Percentiles rank a stretch among this genome's conserved stretches.
phyloP scores from a whole-genome alignment of 495 filamentous ascomycete genomes.

The Aspergillus leporis region DNA sequence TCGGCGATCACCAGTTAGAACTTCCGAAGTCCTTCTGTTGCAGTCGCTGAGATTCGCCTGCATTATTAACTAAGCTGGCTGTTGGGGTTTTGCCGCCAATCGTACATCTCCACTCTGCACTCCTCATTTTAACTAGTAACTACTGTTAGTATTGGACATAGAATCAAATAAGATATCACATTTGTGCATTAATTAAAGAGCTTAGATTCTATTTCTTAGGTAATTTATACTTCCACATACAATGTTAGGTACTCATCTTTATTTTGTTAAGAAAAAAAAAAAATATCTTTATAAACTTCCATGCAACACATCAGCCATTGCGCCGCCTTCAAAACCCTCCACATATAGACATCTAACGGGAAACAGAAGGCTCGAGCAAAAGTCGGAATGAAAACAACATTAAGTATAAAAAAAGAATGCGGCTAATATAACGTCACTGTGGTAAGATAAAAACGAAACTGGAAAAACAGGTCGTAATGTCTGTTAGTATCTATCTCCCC shows the following conservation, averaged over 20 bases:
- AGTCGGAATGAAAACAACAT: background rate
- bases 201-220: no score
- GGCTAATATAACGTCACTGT: slow-evolving; percentile 1
- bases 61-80: slow-evolving; percentile 23
- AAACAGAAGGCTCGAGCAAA: background rate
- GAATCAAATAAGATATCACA: no score
- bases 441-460: slow-evolving; percentile 10
- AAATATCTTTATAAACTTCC: no score
- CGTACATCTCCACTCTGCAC: slow-evolving; percentile 4
- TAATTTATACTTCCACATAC: no score
- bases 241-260: no score
- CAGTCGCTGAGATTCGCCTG: background rate
- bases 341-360: slow-evolving; percentile 26
- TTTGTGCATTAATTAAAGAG: no score
- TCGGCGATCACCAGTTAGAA: background rate
- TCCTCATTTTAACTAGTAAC: no score
- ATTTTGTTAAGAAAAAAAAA: no score
- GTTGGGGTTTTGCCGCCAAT: background rate
- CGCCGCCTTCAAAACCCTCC: slow-evolving; percentile 22
- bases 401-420: slow-evolving; percentile 12
- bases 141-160: no score
- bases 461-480: slow-evolving; percentile 12
- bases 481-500: slow-evolving; percentile 30
- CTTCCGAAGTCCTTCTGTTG: background rate
- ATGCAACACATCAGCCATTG: slow-evolving; percentile 9